A percentile compares a stretch with the other conserved stretches of the same genome.
Evolutionary conservation across 208 protist species (phyloP).

Genomic region (Wallacemonas sp.): DNA sequence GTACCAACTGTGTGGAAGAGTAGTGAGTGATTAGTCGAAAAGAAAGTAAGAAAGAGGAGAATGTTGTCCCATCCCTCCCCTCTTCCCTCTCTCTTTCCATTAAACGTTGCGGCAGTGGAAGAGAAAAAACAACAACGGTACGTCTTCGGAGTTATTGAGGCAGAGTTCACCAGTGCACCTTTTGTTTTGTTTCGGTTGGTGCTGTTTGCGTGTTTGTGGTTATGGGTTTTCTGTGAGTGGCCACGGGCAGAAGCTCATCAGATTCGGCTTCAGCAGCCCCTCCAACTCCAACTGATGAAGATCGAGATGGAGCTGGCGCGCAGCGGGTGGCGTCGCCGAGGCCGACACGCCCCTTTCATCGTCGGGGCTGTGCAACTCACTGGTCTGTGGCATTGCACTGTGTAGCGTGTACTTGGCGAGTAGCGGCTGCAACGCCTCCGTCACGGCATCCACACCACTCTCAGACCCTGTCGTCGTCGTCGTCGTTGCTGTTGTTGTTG

Average conservation of each 20-base stretch:
- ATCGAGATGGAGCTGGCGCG: slow-evolving; percentile 28
- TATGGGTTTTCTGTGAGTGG: slow-evolving; percentile 4
- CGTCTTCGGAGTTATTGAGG: no score
- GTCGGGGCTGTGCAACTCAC: no score
- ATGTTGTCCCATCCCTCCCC: background rate
- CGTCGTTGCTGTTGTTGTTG: background rate
- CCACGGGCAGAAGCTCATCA: slow-evolving; percentile 76
- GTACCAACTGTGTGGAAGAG: slow-evolving; percentile 1
- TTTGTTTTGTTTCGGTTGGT: no score
- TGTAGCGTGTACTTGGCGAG: slow-evolving; percentile 48
- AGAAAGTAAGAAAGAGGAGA: background rate
- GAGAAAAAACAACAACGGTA: no score
- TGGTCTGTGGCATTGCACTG: no score
- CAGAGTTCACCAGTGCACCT: no score
- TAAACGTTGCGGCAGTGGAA: background rate
- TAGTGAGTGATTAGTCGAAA: background rate
- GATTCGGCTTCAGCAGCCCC: slow-evolving; percentile 47
- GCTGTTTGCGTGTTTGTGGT: background rate
- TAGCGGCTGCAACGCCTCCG: slow-evolving; percentile 40
- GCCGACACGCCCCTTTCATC: background rate
- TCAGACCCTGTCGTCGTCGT: slow-evolving; percentile 6
- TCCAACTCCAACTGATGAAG: slow-evolving; percentile 62
- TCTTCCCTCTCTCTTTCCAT: no score
- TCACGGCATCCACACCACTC: slow-evolving; percentile 22
- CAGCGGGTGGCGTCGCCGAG: background rate